These are phyloP conservation scores for Echinochloa phyllopogon DNA, from an alignment of 176 grass and related monocot genomes.

Conservation along the genomic window DNA sequence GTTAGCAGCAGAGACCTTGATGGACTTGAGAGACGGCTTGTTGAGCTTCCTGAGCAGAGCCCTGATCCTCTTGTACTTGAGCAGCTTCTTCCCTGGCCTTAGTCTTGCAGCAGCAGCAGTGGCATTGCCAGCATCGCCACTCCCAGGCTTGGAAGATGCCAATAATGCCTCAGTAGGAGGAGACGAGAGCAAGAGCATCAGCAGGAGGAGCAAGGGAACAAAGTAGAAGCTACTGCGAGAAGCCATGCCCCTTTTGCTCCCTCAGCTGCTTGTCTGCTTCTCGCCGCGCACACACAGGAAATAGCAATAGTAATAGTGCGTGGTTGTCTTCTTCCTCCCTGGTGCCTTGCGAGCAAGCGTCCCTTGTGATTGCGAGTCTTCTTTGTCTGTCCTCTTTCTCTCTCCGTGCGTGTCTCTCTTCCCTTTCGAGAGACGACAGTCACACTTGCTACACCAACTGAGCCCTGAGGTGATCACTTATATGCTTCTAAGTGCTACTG, in stretches of 20 bases:
- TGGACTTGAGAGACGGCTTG: constrained; percentile 75
- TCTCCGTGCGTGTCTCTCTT: background rate
- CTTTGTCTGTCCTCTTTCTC: background rate
- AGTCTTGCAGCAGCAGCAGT: constrained; percentile 8
- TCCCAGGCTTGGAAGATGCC: background rate
- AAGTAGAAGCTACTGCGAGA: constrained; percentile 58
- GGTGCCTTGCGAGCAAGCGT: constrained; percentile 6
- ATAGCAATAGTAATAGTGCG: constrained; percentile 23
- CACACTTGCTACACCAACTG: background rate
- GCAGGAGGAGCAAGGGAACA: constrained; percentile 55
- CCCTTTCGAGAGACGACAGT: background rate
- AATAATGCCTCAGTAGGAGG: constrained; percentile 17
- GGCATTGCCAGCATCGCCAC: background rate
- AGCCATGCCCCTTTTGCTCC: constrained; percentile 56
- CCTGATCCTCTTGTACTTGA: constrained; percentile 56
- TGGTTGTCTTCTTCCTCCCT: constrained; percentile 42
- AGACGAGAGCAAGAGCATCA: constrained; percentile 28
- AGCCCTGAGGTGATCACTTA: background rate
- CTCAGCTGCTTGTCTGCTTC: constrained; percentile 48
- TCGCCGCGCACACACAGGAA: background rate
- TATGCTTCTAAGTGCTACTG: background rate
- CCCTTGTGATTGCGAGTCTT: background rate
- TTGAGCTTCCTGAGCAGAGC: constrained; percentile 71
- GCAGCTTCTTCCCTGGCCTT: constrained; percentile 38
- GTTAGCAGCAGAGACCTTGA: constrained; percentile 45